These are phyloP conservation scores for Chimonanthus salicifolius DNA, from an alignment of 164 flowering plant genomes.

Conservation along the genomic window DNA sequence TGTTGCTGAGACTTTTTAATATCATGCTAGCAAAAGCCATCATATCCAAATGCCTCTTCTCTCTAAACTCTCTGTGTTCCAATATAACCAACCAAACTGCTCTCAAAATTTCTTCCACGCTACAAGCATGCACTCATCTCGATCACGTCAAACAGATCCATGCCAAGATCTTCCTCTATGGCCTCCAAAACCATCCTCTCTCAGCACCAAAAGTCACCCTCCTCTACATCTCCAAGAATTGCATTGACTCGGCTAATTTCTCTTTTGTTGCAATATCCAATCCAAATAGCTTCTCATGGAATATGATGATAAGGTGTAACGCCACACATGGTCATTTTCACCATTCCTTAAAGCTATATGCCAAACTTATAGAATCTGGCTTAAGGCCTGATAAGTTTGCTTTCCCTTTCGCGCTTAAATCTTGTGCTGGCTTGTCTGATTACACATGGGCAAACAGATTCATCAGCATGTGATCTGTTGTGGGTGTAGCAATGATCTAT, in stretches of 20 bases:
- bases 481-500: constrained; percentile 11
- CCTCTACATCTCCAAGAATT: constrained; percentile 8
- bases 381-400: constrained; percentile 11
- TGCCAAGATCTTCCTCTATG: constrained; percentile 12
- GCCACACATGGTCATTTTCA: constrained; percentile 12
- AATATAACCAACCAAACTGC: background rate
- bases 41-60: too few relatives aligned
- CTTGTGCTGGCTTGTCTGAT: constrained; percentile 17
- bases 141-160: constrained; percentile 11
- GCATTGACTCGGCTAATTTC: constrained; percentile 4
- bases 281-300: constrained; percentile 15
- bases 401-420: constrained; percentile 16
- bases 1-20: background rate
- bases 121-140: constrained; percentile 3
- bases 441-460: constrained; percentile 10
- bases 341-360: constrained; percentile 4
- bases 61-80: background rate
- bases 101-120: background rate
- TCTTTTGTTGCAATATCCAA: background rate
- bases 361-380: constrained; percentile 5
- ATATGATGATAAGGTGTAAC: constrained; percentile 11
- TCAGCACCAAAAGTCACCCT: background rate
- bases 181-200: constrained; percentile 1
- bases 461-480: constrained; percentile 12
- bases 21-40: too few relatives aligned